Base-by-base conservation (phyloP, 1,284 basidiomycete genomes). In the Malassezia dermatis region DNA sequence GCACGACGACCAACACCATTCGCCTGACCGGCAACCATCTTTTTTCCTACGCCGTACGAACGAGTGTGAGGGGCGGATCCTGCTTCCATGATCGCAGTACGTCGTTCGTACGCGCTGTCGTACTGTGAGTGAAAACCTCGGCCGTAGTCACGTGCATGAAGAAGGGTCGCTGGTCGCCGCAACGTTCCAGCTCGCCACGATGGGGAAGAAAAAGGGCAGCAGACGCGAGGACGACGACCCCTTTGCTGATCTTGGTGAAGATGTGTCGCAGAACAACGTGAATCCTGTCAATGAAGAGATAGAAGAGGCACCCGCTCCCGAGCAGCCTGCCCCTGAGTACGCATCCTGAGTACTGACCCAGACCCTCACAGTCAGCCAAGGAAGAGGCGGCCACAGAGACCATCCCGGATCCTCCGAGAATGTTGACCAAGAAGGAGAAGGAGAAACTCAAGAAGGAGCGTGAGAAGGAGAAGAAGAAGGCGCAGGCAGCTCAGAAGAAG, bases 401-500 rank as follows among this genome's bases (percentile, higher is more conserved):
- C 21, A 17, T 47, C 12, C 27, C 15, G 3, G 58, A 63, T 15
- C 23, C 54, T 17, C 50, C 55, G 6, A 40, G 42, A 56, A 62
- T 73, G 24, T 59, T 73, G 31, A 65, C 67, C 24, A 73, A 73
- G 59, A 73, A 73, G 55, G 71, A 73, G 51, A 73, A 73, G 59
- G 71, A 73, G 59, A 66, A 67, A 45, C 58, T 73, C 40, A 73
- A 73, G 42, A 73, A 73, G 59, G 71, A 73, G 53, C 69, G 66
- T 53, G 71, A 73, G 47, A 73, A 65, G 52, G 57, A 61, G 32
- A 73, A 65, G 53, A 59, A 61, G 35, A 62, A 60, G 28, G 48
- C 39, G 32, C 48, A 54, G 48, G 51, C 60, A 41, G 56, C 60
- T 40, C 51, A 51, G 2, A 58, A 26, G 57, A 53, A 26, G 59